phyloP scores from a whole-genome alignment of 2,329 filamentous ascomycete genomes.

The Trichoderma sp. region DNA sequence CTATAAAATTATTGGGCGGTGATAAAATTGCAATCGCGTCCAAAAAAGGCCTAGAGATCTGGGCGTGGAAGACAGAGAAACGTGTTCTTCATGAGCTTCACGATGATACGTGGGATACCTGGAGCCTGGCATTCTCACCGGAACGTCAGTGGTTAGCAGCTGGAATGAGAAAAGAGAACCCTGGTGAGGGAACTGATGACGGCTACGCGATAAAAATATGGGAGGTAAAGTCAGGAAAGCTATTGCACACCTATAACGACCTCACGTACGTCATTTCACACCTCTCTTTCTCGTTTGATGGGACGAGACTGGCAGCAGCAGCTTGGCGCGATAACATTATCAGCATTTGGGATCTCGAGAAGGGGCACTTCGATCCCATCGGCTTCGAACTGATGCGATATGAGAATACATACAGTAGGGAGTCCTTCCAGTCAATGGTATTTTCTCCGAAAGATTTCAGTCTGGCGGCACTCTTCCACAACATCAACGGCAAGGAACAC shows the following conservation, averaged over 20 bases:
- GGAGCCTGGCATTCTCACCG: neutral
- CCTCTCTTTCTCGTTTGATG: neutral
- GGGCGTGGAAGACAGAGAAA: neutral
- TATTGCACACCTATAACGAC: neutral
- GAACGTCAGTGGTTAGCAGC: neutral
- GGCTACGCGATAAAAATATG: neutral
- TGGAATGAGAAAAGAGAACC: neutral
- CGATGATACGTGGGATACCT: neutral
- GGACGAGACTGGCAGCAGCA: neutral
- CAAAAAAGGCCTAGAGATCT: neutral
- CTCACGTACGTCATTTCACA: accelerated
- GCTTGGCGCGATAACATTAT: no score
- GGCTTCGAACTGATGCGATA: no score
- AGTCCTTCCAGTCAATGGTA: neutral
- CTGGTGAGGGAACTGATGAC: no score
- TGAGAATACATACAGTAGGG: neutral
- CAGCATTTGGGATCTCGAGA: neutral
- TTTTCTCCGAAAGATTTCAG: neutral
- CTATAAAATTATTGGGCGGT: neutral
- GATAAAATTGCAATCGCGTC: neutral
- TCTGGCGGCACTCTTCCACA: neutral
- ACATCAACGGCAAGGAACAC: no score
- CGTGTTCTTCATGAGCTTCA: neutral
- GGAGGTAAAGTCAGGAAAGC: neutral
- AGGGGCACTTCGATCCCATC: no score